Conservation (phyloP, 768 basidiomycete genomes). For the Paxillus ammoniavirescens region DNA sequence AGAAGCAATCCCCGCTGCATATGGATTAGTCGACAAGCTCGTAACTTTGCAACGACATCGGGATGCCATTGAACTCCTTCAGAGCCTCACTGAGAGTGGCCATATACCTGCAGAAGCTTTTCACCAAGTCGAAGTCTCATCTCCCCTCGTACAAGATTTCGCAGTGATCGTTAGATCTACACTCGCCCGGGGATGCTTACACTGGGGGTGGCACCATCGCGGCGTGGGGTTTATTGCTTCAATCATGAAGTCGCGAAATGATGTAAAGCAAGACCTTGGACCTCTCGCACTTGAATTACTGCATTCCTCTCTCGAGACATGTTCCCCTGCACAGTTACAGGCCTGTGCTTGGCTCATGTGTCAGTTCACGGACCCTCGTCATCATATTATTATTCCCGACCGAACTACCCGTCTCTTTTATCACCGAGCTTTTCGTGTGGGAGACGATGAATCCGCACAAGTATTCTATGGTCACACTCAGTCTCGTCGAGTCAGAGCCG, state of each 20-base stretch:
- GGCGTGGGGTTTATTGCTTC: slow-evolving; percentile 40
- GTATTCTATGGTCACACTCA: slow-evolving; percentile 48
- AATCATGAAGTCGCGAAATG: slow-evolving; percentile 24
- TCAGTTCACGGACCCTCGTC: slow-evolving; percentile 30
- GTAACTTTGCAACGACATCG: slow-evolving; percentile 33
- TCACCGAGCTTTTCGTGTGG: slow-evolving; percentile 31
- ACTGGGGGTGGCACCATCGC: slow-evolving; percentile 51
- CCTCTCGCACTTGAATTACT: slow-evolving; percentile 44
- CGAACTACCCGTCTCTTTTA: slow-evolving; percentile 49
- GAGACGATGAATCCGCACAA: slow-evolving; percentile 36
- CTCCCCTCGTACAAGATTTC: slow-evolving; percentile 37
- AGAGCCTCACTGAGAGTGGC: slow-evolving; percentile 42
- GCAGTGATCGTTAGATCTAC: slow-evolving; percentile 47
- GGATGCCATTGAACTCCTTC: slow-evolving; percentile 47
- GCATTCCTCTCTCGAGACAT: slow-evolving; percentile 39
- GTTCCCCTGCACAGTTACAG: slow-evolving; percentile 35
- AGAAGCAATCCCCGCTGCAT: slow-evolving; percentile 37
- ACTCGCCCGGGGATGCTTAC: slow-evolving; percentile 49
- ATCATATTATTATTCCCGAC: slow-evolving; percentile 39
- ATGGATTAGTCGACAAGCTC: slow-evolving; percentile 43
- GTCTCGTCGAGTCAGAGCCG: slow-evolving; percentile 25
- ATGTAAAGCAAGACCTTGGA: slow-evolving; percentile 23
- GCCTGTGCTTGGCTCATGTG: slow-evolving; percentile 43
- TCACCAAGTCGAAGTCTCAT: slow-evolving; percentile 33
- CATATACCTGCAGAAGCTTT: slow-evolving; percentile 50